Evolutionary conservation across 179 eudicot species (phyloP).

Genomic region (Camellia oleifera): DNA sequence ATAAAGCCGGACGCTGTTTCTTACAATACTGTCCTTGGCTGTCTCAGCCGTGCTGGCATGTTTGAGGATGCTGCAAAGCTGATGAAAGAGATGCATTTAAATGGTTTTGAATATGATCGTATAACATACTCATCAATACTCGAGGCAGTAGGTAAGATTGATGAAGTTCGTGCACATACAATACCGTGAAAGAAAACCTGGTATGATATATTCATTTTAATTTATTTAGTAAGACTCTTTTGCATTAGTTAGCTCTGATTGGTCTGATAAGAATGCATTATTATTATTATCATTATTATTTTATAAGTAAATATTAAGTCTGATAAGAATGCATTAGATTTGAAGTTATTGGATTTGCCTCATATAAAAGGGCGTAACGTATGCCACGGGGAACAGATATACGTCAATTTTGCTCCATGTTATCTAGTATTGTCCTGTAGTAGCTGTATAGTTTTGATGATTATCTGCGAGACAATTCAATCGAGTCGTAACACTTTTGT

Average conservation of each 20-base stretch:
- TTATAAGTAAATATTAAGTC: too few relatives aligned
- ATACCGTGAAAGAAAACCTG: constrained; percentile 19
- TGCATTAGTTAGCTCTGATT: not conserved
- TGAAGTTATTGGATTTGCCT: not conserved
- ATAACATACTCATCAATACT: constrained; percentile 90
- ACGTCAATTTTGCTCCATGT: not conserved
- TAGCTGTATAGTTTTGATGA: not conserved
- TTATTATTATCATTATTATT: too few relatives aligned
- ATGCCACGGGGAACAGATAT: not conserved
- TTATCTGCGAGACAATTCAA: not conserved
- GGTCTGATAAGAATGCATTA: not conserved
- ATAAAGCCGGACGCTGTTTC: constrained; percentile 79
- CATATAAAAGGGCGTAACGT: not conserved
- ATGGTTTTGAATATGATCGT: constrained; percentile 74
- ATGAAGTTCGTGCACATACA: constrained; percentile 46
- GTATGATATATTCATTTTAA: constrained; percentile 10
- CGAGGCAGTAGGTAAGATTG: constrained; percentile 87
- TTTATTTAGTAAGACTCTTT: not conserved
- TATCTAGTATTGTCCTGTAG: not conserved
- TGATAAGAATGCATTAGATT: not conserved
- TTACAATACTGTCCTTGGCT: constrained; percentile 83
- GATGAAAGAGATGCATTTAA: constrained; percentile 76
- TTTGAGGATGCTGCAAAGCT: constrained; percentile 92
- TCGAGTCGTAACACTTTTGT: not conserved
- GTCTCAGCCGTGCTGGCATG: constrained; percentile 94